These are phyloP conservation scores for Penicillium herquei DNA, from an alignment of 495 filamentous ascomycete species.

Conservation along the genomic window DNA sequence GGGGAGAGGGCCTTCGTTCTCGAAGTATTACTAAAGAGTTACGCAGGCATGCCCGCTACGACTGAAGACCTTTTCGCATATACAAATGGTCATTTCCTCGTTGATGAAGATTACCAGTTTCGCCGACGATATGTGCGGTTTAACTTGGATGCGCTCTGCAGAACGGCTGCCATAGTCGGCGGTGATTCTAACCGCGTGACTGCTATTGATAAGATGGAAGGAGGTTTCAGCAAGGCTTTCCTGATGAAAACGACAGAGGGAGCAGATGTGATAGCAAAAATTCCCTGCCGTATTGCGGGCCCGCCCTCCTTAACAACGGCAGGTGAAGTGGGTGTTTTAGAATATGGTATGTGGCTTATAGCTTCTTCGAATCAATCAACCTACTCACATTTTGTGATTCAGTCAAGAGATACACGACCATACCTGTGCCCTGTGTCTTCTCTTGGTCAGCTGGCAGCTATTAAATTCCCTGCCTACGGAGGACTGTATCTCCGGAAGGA, in stretches of 20 bases:
- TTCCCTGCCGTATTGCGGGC: conserved; percentile 35
- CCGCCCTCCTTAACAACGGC: conserved; percentile 31
- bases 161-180: conserved; percentile 21
- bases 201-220: conserved; percentile 38
- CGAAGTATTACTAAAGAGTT: background rate
- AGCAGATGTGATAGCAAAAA: conserved; percentile 35
- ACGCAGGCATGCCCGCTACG: conserved; percentile 20
- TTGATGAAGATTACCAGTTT: conserved; percentile 32
- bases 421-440: conserved; percentile 32
- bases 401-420: conserved; percentile 31
- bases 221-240: conserved; percentile 41
- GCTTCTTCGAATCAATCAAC: conserved; percentile 1
- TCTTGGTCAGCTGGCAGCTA: no score
- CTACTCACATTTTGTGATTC: conserved; percentile 1
- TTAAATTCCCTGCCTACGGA: no score
- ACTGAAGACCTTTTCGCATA: conserved; percentile 31
- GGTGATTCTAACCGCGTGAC: conserved; percentile 16
- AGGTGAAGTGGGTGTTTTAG: conserved; percentile 35
- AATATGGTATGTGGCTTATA: conserved; percentile 29
- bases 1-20: background rate
- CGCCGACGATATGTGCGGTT: conserved; percentile 29
- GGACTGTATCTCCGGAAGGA: no score
- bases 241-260: conserved; percentile 33
- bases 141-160: conserved; percentile 30
- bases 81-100: conserved; percentile 34